phyloP scores from a whole-genome alignment of 192 early-diverging fungal species.

The Rhizophagus prolifer region DNA sequence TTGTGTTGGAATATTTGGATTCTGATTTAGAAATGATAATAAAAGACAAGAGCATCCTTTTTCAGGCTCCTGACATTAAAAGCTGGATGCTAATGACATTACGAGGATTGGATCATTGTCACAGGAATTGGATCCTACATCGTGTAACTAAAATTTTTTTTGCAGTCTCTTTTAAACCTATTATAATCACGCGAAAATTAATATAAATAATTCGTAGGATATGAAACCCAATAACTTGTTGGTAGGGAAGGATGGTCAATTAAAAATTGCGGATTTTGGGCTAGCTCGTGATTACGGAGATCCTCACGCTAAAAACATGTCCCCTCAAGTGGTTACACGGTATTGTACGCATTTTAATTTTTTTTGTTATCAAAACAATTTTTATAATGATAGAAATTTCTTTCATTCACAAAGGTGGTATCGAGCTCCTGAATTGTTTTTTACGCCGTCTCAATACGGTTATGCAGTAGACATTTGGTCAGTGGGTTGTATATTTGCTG shows the following conservation, averaged over 20 bases:
- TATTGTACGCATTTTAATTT: slow-evolving; percentile 23
- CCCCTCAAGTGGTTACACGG: slow-evolving; percentile 91
- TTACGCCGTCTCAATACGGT: slow-evolving; percentile 86
- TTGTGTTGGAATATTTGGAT: slow-evolving; percentile 93
- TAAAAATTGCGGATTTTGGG: slow-evolving; percentile 99
- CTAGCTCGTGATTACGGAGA: slow-evolving; percentile 95
- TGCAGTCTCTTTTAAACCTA: neutral
- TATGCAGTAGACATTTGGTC: slow-evolving; percentile 95
- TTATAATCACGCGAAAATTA: neutral
- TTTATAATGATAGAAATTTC: too few species aligned
- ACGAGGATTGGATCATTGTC: slow-evolving; percentile 89
- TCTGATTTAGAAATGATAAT: slow-evolving; percentile 96
- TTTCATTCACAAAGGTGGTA: slow-evolving; percentile 73
- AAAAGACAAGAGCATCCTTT: slow-evolving; percentile 86
- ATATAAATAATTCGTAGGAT: slow-evolving; percentile 51
- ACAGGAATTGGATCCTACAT: slow-evolving; percentile 87
- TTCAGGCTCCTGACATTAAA: slow-evolving; percentile 91
- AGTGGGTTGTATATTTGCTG: slow-evolving; percentile 97
- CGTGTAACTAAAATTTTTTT: slow-evolving; percentile 51
- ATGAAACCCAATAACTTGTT: slow-evolving; percentile 88
- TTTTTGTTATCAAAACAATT: neutral
- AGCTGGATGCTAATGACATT: slow-evolving; percentile 98
- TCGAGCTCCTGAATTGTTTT: slow-evolving; percentile 89
- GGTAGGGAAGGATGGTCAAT: slow-evolving; percentile 77
- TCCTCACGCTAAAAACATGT: slow-evolving; percentile 70